phyloP scores from a whole-genome alignment of 31 red algal species.

The Odonthalia washingtoniensis region DNA sequence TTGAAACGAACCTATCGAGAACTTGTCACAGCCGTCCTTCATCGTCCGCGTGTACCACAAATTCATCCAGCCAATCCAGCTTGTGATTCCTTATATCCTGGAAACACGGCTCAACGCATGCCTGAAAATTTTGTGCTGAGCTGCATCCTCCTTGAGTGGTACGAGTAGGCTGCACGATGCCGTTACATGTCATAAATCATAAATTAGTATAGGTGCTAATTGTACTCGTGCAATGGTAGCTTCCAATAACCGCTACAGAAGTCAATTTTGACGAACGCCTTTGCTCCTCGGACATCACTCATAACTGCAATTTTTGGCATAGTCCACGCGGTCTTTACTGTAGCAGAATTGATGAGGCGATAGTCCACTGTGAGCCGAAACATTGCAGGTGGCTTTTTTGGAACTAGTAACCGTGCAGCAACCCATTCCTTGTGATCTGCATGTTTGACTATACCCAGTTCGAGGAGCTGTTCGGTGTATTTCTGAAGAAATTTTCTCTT shows the following conservation, averaged over 20 bases:
- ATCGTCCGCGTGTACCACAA: not conserved
- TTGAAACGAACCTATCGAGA: not conserved
- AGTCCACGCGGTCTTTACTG: not conserved
- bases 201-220: not conserved
- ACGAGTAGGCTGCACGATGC: not conserved
- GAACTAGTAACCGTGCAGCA: slow-evolving; percentile 6
- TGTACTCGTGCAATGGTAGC: not conserved
- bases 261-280: not conserved
- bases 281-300: not conserved
- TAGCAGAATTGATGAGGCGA: not conserved
- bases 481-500: not conserved
- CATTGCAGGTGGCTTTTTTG: not conserved
- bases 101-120: not conserved
- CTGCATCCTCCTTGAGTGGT: not conserved
- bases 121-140: not conserved
- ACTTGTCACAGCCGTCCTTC: not conserved
- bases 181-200: not conserved
- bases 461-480: not conserved
- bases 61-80: slow-evolving; percentile 30
- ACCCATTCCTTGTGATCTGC: slow-evolving; percentile 1
- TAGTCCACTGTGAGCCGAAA: not conserved
- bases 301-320: not conserved
- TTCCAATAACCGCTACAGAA: not conserved
- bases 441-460: slow-evolving; percentile 12
- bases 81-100: not conserved